Percentiles rank a stretch among this genome's conserved stretches.
phyloP scores from a whole-genome alignment of 257 asterid species.

The Parsonsia alboflavescens region DNA sequence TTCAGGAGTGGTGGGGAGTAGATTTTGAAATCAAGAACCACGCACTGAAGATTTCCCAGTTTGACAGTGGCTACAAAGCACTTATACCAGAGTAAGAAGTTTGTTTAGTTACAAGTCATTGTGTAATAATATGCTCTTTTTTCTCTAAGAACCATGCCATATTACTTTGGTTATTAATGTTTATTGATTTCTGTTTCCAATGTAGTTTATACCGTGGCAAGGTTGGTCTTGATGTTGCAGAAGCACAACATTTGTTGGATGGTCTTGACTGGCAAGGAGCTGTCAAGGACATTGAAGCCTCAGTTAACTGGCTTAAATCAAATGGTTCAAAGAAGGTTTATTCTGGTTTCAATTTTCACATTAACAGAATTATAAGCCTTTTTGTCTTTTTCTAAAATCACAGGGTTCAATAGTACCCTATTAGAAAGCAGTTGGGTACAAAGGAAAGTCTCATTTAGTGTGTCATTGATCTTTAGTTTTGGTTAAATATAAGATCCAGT shows the following conservation, averaged over 20 bases:
- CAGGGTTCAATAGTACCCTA: not conserved
- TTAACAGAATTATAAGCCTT: not conserved
- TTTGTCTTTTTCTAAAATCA: not conserved
- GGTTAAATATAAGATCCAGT: not conserved
- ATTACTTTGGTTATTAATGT: not conserved
- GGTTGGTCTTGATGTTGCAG: slow-evolving; percentile 93
- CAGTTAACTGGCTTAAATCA: slow-evolving; percentile 84
- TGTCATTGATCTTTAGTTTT: not conserved
- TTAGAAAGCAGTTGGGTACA: not conserved
- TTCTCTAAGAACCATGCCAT: not conserved
- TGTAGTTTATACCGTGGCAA: slow-evolving; percentile 85
- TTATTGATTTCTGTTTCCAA: slow-evolving; percentile 13
- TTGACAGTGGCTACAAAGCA: slow-evolving; percentile 75
- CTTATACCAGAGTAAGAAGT: slow-evolving; percentile 89
- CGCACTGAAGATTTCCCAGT: slow-evolving; percentile 80
- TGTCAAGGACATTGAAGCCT: slow-evolving; percentile 86
- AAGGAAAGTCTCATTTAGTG: not conserved
- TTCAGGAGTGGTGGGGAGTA: slow-evolving; percentile 99
- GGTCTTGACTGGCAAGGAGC: slow-evolving; percentile 99
- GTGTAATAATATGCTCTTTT: not conserved
- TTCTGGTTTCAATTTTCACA: not conserved
- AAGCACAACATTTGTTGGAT: slow-evolving; percentile 95
- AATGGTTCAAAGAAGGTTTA: slow-evolving; percentile 87
- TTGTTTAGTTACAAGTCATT: not conserved
- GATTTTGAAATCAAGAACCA: slow-evolving; percentile 96